Evolutionary conservation across 2,329 filamentous ascomycete species (phyloP), one percentile per base, ranked within the genome.

Genomic region (Chrysoporthe austroafricana): DNA sequence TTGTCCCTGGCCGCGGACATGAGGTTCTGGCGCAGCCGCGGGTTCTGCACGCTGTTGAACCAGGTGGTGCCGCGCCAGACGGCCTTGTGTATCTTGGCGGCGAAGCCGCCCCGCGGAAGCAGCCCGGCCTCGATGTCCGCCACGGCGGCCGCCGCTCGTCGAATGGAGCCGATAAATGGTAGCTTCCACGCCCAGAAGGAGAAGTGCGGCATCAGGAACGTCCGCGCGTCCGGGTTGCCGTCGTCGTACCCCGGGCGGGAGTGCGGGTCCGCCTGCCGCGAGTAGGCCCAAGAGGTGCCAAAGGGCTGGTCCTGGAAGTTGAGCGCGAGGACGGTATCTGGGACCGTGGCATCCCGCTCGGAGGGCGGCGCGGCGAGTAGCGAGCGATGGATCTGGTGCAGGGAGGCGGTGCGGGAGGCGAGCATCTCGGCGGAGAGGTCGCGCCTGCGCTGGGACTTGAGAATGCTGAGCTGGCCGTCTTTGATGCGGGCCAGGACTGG

Each of bases 191-290:
- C 80, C 82, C 82, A 87, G 77, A 82, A 85, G 73, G 79, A 80
- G 79, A 85, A 89, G 77, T 84, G 86, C 66, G 85, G 85, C 77
- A 87, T 83, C 4, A 84, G 74, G 76, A 85, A 86, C 67, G 77
- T 78, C 46, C 80, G 80, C 9, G 70, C 66, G 63, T 72, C 59
- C 16, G 70, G 66, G 68, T 73, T 68, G 60, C 69, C 62, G 50
- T 73, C 13, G 66, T 69, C 26, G 67, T 70, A 66, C 56, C 70
- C 70, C 32, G 68, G 63, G 8, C 69, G 65, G 16, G 75, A 76
- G 4, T 69, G 67, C 0, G 80, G 78, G 73, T 80, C 77, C 32
- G 80, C 80, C 9, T 80, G 78, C 1, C 82, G 80, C n/a, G 81
- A 77, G 76, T 86, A 85, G 14, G 81, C 80, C 74, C 82, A 81